Conservation (phyloP, 352 stramenopile species). For the Phytophthora uliginosa region DNA sequence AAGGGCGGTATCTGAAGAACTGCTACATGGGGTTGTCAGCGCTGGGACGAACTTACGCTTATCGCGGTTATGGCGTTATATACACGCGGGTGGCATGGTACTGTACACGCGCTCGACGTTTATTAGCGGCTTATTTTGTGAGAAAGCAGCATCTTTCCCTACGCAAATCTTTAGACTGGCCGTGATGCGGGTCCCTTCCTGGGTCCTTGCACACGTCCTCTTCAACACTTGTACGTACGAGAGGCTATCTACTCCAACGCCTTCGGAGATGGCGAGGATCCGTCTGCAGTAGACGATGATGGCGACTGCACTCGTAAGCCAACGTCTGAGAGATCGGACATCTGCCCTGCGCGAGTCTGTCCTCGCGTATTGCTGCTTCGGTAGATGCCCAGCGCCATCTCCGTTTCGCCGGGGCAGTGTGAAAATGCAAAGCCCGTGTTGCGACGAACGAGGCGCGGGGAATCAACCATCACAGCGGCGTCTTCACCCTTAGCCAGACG, state of each 20-base stretch:
- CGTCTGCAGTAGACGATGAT: slow-evolving; percentile 65
- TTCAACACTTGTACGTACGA: slow-evolving; percentile 10
- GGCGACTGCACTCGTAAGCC: slow-evolving; percentile 48
- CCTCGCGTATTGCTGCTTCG: slow-evolving; percentile 35
- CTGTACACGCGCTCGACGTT: slow-evolving; percentile 30
- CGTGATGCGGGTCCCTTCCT: not conserved
- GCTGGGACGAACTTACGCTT: no score
- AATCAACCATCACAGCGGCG: slow-evolving; percentile 61
- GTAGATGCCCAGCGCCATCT: slow-evolving; percentile 73
- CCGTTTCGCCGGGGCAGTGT: slow-evolving; percentile 75
- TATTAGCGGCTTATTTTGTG: slow-evolving; percentile 29
- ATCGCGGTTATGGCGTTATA: no score
- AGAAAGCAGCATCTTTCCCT: slow-evolving; percentile 29
- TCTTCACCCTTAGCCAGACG: slow-evolving; percentile 85
- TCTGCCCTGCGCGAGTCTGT: slow-evolving; percentile 24
- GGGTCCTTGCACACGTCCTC: slow-evolving; percentile 11
- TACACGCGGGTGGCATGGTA: slow-evolving; percentile 29
- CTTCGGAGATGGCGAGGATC: slow-evolving; percentile 62
- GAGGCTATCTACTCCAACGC: slow-evolving; percentile 27
- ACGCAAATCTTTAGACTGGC: slow-evolving; percentile 16
- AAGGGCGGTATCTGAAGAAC: no score
- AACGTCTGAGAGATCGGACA: slow-evolving; percentile 45
- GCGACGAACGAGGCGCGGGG: slow-evolving; percentile 80
- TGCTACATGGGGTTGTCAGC: no score
- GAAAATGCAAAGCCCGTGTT: slow-evolving; percentile 92